Percentiles rank a stretch among this genome's conserved stretches.
Conservation (phyloP, 805 yeast genomes). For the Huiozyma naganishii region DNA sequence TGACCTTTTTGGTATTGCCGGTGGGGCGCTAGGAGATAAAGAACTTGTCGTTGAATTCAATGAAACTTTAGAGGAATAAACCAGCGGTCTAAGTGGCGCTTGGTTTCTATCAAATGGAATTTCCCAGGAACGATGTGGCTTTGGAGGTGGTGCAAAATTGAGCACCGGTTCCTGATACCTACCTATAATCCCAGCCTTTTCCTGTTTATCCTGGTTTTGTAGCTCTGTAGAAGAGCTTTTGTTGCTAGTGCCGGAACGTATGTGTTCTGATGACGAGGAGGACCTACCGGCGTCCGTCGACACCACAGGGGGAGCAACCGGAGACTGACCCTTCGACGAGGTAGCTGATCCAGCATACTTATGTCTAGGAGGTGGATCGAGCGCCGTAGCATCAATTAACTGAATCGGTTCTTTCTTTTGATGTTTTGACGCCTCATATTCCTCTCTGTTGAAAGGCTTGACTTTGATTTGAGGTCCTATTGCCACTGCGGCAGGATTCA, state of each 20-base stretch:
- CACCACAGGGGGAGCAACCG: too few relatives aligned
- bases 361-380: conserved; percentile 26
- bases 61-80: too few relatives aligned
- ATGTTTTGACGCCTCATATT: conserved; percentile 7
- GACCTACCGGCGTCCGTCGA: too few relatives aligned
- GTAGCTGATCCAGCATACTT: conserved; percentile 11
- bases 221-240: conserved; percentile 9
- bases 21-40: too few relatives aligned
- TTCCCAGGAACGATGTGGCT: conserved; percentile 15
- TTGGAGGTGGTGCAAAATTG: conserved; percentile 35
- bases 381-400: conserved; percentile 8
- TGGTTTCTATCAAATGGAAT: too few relatives aligned
- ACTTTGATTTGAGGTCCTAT: conserved; percentile 10
- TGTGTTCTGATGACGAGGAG: too few relatives aligned
- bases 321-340: not conserved
- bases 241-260: not conserved
- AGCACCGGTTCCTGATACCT: conserved; percentile 15
- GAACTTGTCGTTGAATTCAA: too few relatives aligned
- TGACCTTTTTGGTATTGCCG: too few relatives aligned
- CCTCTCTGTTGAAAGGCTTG: conserved; percentile 13
- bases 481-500: not conserved
- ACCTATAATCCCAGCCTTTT: conserved; percentile 21
- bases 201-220: conserved; percentile 14
- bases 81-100: too few relatives aligned
- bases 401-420: conserved; percentile 6